Conservation (phyloP, 2,329 filamentous ascomycete genomes). For the Phymatotrichopsis omnivora region DNA sequence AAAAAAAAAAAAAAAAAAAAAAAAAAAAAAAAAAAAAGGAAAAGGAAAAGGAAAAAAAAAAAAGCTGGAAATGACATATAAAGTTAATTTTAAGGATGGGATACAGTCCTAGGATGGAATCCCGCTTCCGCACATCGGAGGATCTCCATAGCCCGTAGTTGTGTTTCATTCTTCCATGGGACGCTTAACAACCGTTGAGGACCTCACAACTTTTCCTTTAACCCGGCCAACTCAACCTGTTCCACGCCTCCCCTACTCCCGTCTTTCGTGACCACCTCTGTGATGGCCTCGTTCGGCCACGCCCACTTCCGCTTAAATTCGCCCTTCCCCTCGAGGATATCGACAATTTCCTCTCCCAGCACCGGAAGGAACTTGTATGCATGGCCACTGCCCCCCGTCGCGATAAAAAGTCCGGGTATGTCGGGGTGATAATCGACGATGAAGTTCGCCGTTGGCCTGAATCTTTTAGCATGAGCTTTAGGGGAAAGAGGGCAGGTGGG, state of each 20-base stretch:
- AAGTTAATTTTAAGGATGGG: too few relatives aligned
- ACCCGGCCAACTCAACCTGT: conserved; percentile 34
- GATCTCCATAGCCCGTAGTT: not conserved
- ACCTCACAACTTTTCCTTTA: conserved; percentile 36
- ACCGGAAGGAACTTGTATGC: conserved; percentile 61
- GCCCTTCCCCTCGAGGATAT: conserved; percentile 42
- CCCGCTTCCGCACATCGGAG: too few relatives aligned
- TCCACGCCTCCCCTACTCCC: conserved; percentile 35
- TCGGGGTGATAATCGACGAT: conserved; percentile 59
- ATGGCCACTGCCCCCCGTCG: conserved; percentile 54
- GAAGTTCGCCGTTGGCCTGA: conserved; percentile 53
- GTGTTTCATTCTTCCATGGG: conserved; percentile 28
- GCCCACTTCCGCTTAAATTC: conserved; percentile 53
- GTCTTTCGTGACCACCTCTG: conserved; percentile 36
- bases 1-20: too few relatives aligned
- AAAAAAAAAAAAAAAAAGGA: too few relatives aligned
- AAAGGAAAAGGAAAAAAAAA: too few relatives aligned
- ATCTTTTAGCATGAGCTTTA: too few relatives aligned
- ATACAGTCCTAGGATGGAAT: too few relatives aligned
- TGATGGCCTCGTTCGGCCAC: conserved; percentile 37
- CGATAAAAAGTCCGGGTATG: conserved; percentile 49
- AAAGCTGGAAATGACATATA: too few relatives aligned
- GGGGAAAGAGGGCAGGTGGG: not conserved
- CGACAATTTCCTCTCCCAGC: conserved; percentile 51
- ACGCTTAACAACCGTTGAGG: conserved; percentile 40